Percentiles rank a stretch among this genome's conserved stretches.
phyloP scores from a whole-genome alignment of 768 basidiomycete species.

The Auriscalpium orientale region DNA sequence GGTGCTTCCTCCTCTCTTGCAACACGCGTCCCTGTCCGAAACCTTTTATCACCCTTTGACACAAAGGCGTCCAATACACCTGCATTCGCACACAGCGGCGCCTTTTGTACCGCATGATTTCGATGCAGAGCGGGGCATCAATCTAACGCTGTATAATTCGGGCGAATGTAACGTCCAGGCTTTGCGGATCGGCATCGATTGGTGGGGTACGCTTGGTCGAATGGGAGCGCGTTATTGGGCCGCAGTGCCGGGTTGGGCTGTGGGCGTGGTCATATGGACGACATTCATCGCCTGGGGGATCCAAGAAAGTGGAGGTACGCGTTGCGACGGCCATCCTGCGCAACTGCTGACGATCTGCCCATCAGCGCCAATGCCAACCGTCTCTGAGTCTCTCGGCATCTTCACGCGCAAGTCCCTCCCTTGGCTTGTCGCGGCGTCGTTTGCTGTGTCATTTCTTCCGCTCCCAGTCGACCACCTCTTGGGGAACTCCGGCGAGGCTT shows the following conservation, averaged over 20 bases:
- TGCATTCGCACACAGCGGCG: slow-evolving; percentile 63
- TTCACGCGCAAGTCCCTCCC: slow-evolving; percentile 35
- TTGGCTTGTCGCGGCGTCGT: slow-evolving; percentile 35
- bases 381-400: slow-evolving; percentile 38
- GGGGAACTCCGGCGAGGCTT: slow-evolving; percentile 46
- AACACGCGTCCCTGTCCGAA: slow-evolving; percentile 59
- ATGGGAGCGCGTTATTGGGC: slow-evolving; percentile 70
- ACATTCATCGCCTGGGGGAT: slow-evolving; percentile 45
- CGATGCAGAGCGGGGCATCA: slow-evolving; percentile 30
- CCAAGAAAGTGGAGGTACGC: slow-evolving; percentile 19
- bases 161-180: slow-evolving; percentile 41
- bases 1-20: slow-evolving; percentile 57
- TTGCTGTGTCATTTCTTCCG: slow-evolving; percentile 47
- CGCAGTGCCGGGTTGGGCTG: slow-evolving; percentile 63
- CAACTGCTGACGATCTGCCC: no score
- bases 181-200: slow-evolving; percentile 57
- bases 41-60: slow-evolving; percentile 55
- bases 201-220: slow-evolving; percentile 62
- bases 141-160: slow-evolving; percentile 53
- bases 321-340: no score
- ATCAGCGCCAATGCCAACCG: slow-evolving; percentile 37
- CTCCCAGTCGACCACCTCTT: slow-evolving; percentile 47
- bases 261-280: slow-evolving; percentile 58
- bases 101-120: slow-evolving; percentile 44
- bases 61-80: slow-evolving; percentile 33